phyloP scores from a whole-genome alignment of 2,329 filamentous ascomycete genomes.

The Aspergillus sp. region DNA sequence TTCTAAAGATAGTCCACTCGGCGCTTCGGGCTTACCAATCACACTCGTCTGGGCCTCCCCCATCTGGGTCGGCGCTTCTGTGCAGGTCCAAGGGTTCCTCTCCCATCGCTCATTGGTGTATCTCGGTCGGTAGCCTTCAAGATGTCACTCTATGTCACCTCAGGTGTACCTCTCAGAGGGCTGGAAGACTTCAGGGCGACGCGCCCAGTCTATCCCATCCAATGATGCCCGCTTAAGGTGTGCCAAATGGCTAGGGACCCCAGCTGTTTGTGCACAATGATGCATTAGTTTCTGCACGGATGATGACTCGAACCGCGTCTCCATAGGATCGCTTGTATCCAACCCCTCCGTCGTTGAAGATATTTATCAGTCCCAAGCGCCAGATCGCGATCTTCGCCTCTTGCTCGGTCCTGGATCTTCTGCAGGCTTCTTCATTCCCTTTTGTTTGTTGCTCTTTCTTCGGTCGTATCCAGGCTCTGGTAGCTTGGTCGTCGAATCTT shows the following conservation, averaged over 20 bases:
- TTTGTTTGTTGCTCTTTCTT: conserved; percentile 13
- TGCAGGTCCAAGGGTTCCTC: conserved; percentile 16
- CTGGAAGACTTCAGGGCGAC: conserved; percentile 13
- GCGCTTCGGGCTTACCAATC: conserved; percentile 28
- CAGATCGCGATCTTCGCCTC: conserved; percentile 24
- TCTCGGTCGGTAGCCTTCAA: neutral
- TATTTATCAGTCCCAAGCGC: conserved; percentile 31
- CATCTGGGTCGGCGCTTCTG: conserved; percentile 18
- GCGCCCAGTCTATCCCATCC: conserved; percentile 16
- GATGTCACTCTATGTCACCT: conserved; percentile 3
- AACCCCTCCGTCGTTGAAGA: conserved; percentile 11
- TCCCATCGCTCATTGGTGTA: conserved; percentile 16
- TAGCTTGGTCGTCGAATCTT: conserved; percentile 29
- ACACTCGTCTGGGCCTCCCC: conserved; percentile 15
- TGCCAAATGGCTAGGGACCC: conserved; percentile 11
- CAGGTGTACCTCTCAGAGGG: conserved; percentile 12
- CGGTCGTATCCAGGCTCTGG: conserved; percentile 30
- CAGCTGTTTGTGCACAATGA: conserved; percentile 24
- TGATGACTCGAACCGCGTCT: conserved; percentile 4
- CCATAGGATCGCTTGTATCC: neutral
- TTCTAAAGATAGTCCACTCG: conserved; percentile 32
- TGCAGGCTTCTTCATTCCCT: conserved; percentile 15
- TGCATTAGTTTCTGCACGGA: conserved; percentile 34
- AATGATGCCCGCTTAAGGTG: conserved; percentile 15
- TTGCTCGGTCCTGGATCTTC: conserved; percentile 16